Conservation (phyloP, 1,139 yeast genomes). For the Kodamaea plutei region DNA sequence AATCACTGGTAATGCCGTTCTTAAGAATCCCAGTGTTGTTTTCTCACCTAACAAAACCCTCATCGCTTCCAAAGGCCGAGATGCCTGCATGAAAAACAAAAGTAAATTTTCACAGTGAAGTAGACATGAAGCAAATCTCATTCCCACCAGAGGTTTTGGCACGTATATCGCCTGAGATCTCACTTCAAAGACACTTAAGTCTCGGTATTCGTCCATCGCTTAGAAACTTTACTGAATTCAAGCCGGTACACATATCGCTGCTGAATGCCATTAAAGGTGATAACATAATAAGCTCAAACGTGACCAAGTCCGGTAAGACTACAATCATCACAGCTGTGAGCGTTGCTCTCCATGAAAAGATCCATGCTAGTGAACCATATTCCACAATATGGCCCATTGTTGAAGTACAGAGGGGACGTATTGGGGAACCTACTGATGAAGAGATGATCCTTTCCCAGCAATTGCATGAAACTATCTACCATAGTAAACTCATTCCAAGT, state of each 20-base stretch:
- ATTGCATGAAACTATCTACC: conserved; percentile 55
- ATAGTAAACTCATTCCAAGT: conserved; percentile 49
- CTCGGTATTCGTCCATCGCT: conserved; percentile 71
- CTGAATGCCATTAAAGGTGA: conserved; percentile 33
- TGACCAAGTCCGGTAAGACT: conserved; percentile 71
- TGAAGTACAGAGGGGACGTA: conserved; percentile 71
- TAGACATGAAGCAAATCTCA: conserved; percentile 40
- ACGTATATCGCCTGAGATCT: conserved; percentile 79
- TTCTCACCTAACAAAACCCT: no score
- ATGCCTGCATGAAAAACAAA: no score
- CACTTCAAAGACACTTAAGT: conserved; percentile 71
- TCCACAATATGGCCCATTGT: conserved; percentile 72
- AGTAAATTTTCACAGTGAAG: conserved; percentile 9
- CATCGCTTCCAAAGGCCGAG: no score
- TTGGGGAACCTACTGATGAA: conserved; percentile 84
- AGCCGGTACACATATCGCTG: conserved; percentile 46
- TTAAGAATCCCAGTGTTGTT: no score
- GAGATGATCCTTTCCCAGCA: conserved; percentile 79
- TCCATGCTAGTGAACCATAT: conserved; percentile 15
- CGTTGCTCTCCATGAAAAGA: conserved; percentile 59
- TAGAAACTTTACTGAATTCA: conserved; percentile 69
- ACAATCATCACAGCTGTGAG: conserved; percentile 72
- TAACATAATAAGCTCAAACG: conserved; percentile 65
- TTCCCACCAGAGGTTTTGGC: conserved; percentile 84
- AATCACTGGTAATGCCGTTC: no score